These are phyloP conservation scores for Gracilaria vermiculophylla DNA, from an alignment of 23 red algal genomes.

Conservation along the genomic window DNA sequence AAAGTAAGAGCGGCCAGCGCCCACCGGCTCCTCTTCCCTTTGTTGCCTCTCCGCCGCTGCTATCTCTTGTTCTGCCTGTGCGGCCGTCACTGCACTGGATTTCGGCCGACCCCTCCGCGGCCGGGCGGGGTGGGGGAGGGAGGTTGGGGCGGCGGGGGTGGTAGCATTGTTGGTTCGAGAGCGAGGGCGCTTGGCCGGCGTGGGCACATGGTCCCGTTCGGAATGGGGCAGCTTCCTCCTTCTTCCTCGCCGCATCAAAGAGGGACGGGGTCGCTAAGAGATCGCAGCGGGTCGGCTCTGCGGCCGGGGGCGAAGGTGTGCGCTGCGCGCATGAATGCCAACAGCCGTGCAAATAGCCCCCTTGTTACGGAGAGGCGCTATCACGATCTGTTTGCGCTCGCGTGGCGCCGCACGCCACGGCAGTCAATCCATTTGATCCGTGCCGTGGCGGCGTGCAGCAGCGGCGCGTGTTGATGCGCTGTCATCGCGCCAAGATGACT, in stretches of 20 bases:
- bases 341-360: no score
- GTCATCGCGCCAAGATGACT: no score
- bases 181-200: background rate
- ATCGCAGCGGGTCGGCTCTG: no score
- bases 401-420: no score
- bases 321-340: no score
- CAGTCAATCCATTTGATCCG: constrained; percentile 3
- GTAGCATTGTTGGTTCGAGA: background rate
- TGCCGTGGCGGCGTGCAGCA: no score
- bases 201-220: background rate
- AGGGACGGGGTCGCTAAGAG: no score
- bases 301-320: no score
- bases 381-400: no score
- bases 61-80: background rate
- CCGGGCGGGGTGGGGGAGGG: background rate
- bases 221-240: background rate
- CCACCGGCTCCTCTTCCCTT: background rate
- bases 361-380: no score
- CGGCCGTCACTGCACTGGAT: background rate
- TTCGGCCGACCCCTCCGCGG: background rate
- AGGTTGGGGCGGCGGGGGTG: background rate
- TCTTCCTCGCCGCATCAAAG: background rate
- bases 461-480: no score
- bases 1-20: constrained; percentile 40
- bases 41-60: background rate